Conservation (phyloP, 352 stramenopile species). For the Thraustochytrium striatum region DNA sequence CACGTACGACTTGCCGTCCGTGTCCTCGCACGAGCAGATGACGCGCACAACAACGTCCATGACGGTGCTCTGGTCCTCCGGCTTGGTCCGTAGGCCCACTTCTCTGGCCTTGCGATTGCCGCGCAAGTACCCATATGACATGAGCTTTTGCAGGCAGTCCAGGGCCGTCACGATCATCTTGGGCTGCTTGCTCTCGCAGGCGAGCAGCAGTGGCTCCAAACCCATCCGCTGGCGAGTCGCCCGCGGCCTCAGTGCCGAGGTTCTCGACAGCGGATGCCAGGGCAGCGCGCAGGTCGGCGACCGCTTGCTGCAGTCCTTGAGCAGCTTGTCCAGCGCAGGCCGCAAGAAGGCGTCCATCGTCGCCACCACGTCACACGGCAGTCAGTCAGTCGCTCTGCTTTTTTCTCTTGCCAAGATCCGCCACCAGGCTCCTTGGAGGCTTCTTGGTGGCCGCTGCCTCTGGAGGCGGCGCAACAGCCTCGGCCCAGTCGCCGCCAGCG, state of each 20-base stretch:
- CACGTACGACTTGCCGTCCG: conserved; percentile 55
- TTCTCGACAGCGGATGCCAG: neutral
- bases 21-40: conserved; percentile 80
- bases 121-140: conserved; percentile 74
- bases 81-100: conserved; percentile 30
- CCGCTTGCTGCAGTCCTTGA: neutral
- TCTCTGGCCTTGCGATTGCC: conserved; percentile 58
- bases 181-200: conserved; percentile 50
- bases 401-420: no score
- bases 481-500: no score
- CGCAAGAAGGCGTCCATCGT: neutral
- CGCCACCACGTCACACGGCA: no score
- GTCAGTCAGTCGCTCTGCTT: no score
- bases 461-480: no score
- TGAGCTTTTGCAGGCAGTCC: conserved; percentile 81
- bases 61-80: conserved; percentile 56
- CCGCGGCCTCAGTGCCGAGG: neutral
- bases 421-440: no score
- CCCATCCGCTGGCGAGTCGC: conserved; percentile 34
- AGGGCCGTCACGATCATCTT: conserved; percentile 60
- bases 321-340: neutral
- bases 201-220: conserved; percentile 50
- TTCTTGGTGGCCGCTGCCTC: no score
- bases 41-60: conserved; percentile 78
- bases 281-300: neutral